Conservation (phyloP, 805 yeast species). For the Starmerella kuoi region DNA sequence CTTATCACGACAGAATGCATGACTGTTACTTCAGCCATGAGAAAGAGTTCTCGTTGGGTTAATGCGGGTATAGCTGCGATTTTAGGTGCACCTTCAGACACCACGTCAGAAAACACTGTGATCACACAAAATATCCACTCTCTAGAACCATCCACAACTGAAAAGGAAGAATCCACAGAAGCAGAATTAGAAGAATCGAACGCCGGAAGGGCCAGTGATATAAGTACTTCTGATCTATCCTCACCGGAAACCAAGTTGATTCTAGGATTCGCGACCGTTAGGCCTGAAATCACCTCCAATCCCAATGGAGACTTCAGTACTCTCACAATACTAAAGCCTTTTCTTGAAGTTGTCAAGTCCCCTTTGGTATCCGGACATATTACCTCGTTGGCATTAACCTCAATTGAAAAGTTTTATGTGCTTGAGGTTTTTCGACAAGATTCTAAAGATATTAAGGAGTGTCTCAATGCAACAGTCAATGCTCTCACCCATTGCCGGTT, state of each 20-base stretch:
- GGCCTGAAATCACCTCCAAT: constrained; percentile 49
- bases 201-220: neutral
- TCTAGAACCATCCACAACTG: constrained; percentile 10
- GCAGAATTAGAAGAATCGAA: neutral
- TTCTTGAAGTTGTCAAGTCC: constrained; percentile 67
- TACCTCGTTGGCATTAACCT: constrained; percentile 66
- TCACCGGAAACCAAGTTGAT: constrained; percentile 47
- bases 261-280: constrained; percentile 65
- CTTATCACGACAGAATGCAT: constrained; percentile 83
- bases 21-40: constrained; percentile 74
- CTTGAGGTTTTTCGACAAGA: constrained; percentile 49
- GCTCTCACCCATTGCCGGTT: constrained; percentile 88
- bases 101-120: neutral
- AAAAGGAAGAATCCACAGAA: neutral
- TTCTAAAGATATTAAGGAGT: constrained; percentile 44
- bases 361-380: constrained; percentile 77
- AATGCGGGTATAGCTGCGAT: constrained; percentile 78
- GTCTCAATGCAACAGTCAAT: constrained; percentile 53
- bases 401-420: constrained; percentile 60
- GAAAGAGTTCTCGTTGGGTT: constrained; percentile 67
- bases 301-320: constrained; percentile 50
- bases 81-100: constrained; percentile 44
- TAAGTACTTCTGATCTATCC: neutral
- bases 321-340: constrained; percentile 71
- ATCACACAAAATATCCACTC: constrained; percentile 30